phyloP scores from a whole-genome alignment of 139 green algal genomes.

The Chlorella vulgaris region DNA sequence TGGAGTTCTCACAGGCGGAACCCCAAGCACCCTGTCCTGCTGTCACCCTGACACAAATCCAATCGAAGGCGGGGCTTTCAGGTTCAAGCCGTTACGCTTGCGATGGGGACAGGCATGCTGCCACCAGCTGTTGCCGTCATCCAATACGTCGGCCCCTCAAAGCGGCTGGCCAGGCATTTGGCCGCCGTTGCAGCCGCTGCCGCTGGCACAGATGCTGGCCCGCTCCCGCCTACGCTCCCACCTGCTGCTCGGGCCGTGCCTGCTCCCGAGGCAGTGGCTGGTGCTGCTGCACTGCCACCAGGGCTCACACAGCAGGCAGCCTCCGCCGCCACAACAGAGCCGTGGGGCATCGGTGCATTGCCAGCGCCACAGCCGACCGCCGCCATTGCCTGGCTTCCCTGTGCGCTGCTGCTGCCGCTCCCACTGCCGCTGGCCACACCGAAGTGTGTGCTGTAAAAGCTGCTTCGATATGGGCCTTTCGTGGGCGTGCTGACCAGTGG shows the following conservation, averaged over 20 bases:
- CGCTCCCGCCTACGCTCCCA: background rate
- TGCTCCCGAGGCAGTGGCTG: background rate
- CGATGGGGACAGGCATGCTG: conserved; percentile 5
- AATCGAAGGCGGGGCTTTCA: background rate
- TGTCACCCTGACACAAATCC: background rate
- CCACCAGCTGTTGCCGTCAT: conserved; percentile 7
- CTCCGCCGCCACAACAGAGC: background rate
- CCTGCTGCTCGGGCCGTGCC: background rate
- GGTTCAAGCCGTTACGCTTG: background rate
- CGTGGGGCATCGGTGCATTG: background rate
- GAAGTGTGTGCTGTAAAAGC: conserved; percentile 23
- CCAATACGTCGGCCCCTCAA: conserved; percentile 16
- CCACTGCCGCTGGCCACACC: background rate
- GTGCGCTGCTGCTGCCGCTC: background rate
- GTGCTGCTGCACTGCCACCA: background rate
- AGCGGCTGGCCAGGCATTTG: background rate
- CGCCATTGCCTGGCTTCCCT: too few species aligned
- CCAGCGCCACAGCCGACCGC: too few species aligned
- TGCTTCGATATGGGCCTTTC: conserved; percentile 12
- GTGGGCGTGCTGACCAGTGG: background rate
- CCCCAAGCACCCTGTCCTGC: too few species aligned
- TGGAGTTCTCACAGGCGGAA: too few species aligned
- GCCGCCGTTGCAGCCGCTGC: background rate
- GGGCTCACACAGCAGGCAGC: background rate
- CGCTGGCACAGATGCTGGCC: background rate